Evolutionary conservation across 208 protist species (phyloP), one percentile per base, ranked within the genome.

Genomic region (Wallacemonas sp.): DNA sequence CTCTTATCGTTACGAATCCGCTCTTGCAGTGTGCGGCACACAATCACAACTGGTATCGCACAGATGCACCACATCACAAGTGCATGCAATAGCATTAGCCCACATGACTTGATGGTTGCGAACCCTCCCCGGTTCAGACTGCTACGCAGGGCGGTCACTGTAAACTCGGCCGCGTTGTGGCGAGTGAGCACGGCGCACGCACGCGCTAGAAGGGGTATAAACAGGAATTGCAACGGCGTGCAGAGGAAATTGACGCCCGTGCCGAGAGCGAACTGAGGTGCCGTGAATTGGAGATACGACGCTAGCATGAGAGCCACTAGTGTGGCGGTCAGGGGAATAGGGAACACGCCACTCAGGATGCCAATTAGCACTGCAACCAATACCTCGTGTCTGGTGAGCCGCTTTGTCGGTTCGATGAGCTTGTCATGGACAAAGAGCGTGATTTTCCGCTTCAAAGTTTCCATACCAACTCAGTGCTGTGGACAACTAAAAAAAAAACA

Each of bases 341-440:
- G 82, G 65, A 88, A 92, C 8, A 89, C 32, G 32, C 86, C 86
- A 2, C 77, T 76, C 0, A 82, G 28, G 4, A 87, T 14, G 38
- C 85, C 85, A 25, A 76, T 46, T 8, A 66, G 44, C 1, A 76
- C 29, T n/a, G 76, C 61, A 4, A 80, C 62, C 3, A 68, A 0
- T 11, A 83, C 42, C 41, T 84, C 70, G 0, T 16, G 16, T 1
- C 22, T 28, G 1, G 72, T 74, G 2, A 91, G 42, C 16, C 72
- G 67, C 0, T 65, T 62, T 28, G 72, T 33, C 10, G 77, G 84
- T 8, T 62, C 28, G 1, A 82, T 29, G 44, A 90, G 55, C 38
- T 67, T 71, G 54, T 78, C 72, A 1, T 41, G 8, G 14, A 39
- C 31, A n/a, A 59, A 59, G 5, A 3, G 3, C 16, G 4, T 23